phyloP scores from a whole-genome alignment of 2,329 filamentous ascomycete genomes.

The Cladosporium sp. region DNA sequence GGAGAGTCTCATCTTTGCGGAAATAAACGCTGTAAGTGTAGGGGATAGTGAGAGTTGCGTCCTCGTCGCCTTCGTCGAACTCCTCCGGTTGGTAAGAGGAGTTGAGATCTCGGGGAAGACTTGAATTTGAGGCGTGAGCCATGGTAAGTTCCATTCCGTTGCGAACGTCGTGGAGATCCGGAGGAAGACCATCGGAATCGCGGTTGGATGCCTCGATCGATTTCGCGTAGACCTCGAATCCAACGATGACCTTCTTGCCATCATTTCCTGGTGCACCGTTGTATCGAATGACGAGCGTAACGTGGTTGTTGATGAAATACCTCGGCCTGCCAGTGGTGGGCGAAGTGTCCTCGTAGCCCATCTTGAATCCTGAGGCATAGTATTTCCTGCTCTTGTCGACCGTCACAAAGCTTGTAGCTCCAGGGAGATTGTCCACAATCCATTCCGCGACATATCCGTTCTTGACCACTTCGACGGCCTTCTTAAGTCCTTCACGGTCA shows the following conservation, averaged over 20 bases:
- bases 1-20: constrained; percentile 75
- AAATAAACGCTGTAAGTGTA: constrained; percentile 92
- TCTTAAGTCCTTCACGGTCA: constrained; percentile 63
- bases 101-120: constrained; percentile 54
- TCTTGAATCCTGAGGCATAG: constrained; percentile 86
- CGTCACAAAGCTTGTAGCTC: constrained; percentile 84
- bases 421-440: constrained; percentile 90
- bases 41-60: constrained; percentile 69
- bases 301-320: constrained; percentile 84
- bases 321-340: constrained; percentile 60
- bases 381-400: constrained; percentile 83
- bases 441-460: constrained; percentile 87
- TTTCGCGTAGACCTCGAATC: constrained; percentile 88
- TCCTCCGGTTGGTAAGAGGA: constrained; percentile 63
- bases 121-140: constrained; percentile 59
- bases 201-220: constrained; percentile 68
- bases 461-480: constrained; percentile 70
- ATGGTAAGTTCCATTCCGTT: constrained; percentile 70
- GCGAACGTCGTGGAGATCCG: constrained; percentile 63
- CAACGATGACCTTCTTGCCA: constrained; percentile 78
- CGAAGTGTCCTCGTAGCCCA: constrained; percentile 73
- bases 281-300: constrained; percentile 80
- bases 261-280: constrained; percentile 69
- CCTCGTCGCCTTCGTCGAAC: constrained; percentile 59
- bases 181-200: constrained; percentile 66